Evolutionary conservation across 306 rosid species (phyloP), one percentile per base, ranked within the genome.

Genomic region (Lathyrus tuberosus): DNA sequence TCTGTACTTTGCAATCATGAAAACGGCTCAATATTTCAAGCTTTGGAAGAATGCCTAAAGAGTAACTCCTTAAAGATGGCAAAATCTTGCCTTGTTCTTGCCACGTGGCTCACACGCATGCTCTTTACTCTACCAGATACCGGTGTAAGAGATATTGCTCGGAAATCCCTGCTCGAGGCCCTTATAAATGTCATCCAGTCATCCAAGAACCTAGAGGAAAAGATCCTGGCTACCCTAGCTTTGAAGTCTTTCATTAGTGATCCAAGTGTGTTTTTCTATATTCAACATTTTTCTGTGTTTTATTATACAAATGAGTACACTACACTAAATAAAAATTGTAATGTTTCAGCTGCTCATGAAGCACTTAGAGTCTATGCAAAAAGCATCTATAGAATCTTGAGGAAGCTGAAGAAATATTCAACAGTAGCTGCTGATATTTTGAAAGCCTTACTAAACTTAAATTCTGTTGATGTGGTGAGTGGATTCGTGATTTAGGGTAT

Each of bases 91-190:
- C 94, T 94, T 81, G 90, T 88, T 30, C 79, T 87, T 62, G 89
- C 89, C 75, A 83, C 98, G 14, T 94, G 98, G 98, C 89, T 94
- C 72, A 85, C 87, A 47, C 76, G 85, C 83, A 94, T 90, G 97
- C 89, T 90, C 75, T 85, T 87, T 53, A 8, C 76, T 14, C 89
- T 94, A 70, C 98, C 97, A n/a, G 96, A 88, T 69, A 94, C 97
- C 0, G 97, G 96, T 63, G 76, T 84, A 20, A 82, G 71, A 72
- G 84, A 69, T 41, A 79, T 47, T 74, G 98, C 98, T 71, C 80
- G 88, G 48, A 86, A 80, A 76, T 82, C 81, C 83, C 87, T 94
- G 86, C 88, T 94, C 41, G 89, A 83, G 5, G 82, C 84, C 67
- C 82, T 93, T 59, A 78, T 93, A 64, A 88, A 81, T 70, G 81